Conservation (phyloP, 208 protist species). For the Acanthamoeba culbertsoni region DNA sequence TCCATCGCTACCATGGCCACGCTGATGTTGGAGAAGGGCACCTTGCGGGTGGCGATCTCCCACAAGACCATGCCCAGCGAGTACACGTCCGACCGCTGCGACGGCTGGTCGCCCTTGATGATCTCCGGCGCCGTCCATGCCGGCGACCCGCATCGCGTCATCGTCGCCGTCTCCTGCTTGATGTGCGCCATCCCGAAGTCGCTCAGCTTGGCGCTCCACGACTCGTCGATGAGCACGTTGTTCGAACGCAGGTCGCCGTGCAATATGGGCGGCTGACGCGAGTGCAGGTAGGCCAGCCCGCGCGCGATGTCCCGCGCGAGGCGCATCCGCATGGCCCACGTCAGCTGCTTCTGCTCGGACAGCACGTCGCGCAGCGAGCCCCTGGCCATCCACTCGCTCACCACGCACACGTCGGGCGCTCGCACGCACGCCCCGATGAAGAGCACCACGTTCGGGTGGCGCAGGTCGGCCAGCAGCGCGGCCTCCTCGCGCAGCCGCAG, state of each 20-base stretch:
- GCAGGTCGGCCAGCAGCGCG: background rate
- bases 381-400: conserved; percentile 48
- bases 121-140: background rate
- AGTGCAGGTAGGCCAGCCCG: background rate
- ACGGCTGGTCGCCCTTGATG: no score
- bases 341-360: background rate
- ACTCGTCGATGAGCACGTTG: background rate
- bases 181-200: background rate
- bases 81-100: no score
- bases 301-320: background rate
- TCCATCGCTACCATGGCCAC: no score
- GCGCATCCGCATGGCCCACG: background rate
- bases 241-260: background rate
- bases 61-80: no score
- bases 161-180: background rate
- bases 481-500: conserved; percentile 5
- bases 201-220: background rate
- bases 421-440: conserved; percentile 29
- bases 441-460: conserved; percentile 27
- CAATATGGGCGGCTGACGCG: background rate
- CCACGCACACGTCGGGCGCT: background rate
- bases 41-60: no score
- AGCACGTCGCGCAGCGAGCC: conserved; percentile 11
- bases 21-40: no score
- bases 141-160: background rate